A percentile compares a stretch with the other conserved stretches of the same genome.
These are phyloP conservation scores for Chimonanthus praecox DNA, from an alignment of 164 flowering plant genomes.

Conservation along the genomic window DNA sequence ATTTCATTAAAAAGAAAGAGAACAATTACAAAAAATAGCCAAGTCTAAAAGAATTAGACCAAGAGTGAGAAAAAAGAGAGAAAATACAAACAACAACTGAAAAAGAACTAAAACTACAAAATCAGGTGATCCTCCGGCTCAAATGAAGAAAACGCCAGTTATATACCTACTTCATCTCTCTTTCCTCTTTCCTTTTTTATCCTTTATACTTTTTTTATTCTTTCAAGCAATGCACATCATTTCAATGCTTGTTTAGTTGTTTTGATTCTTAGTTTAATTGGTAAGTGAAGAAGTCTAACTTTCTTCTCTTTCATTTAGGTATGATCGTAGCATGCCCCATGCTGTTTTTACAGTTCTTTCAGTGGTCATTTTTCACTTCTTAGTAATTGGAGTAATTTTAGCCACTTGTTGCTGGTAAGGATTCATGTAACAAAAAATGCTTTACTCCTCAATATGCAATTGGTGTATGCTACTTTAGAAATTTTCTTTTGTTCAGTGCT, in stretches of 20 bases:
- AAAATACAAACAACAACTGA: no score
- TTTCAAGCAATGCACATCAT: no score
- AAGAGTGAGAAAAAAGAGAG: no score
- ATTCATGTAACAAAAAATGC: background rate
- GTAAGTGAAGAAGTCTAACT: background rate
- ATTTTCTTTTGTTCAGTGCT: background rate
- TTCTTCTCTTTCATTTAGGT: constrained; percentile 39
- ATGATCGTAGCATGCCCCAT: constrained; percentile 74
- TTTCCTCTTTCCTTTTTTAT: background rate
- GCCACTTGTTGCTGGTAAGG: constrained; percentile 93
- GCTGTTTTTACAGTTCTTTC: constrained; percentile 73
- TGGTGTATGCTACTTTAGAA: background rate
- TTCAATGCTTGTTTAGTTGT: background rate
- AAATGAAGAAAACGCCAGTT: no score
- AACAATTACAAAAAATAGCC: no score
- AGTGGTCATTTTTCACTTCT: constrained; percentile 74
- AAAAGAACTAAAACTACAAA: no score
- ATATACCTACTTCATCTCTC: background rate
- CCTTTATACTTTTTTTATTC: no score
- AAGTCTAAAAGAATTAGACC: no score
- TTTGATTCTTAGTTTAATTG: background rate
- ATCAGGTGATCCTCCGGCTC: no score
- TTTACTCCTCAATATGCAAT: background rate
- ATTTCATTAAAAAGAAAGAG: no score
- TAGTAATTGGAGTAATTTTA: constrained; percentile 60